Base-by-base conservation (phyloP, 352 stramenopile species). In the Phytophthora pluvialis region DNA sequence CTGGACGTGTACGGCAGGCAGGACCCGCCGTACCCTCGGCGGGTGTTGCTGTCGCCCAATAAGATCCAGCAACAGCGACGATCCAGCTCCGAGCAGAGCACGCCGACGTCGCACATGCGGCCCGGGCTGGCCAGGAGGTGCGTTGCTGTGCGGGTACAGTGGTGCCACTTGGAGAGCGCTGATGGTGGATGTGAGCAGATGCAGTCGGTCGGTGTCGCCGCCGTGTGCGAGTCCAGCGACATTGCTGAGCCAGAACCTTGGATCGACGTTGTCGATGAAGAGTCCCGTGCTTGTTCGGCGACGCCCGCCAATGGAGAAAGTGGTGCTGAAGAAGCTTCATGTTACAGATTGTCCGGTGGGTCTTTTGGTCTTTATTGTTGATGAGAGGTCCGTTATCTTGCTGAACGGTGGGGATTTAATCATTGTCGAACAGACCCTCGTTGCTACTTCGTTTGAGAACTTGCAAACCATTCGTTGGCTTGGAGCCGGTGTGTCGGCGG, bases 391-490 rank as follows among this genome's bases (percentile, higher is more conserved):
- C 11, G 15, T 29, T 42, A n/a, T 48, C 21, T 21, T 61, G 11
- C 38, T 58, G n/a, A 51, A 60, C 11, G 57, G 50, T 64, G 15
- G 29, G 9, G 21, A 2, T 21, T 43, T 39, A 26, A 21, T 44
- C 26, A 1, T 51, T 57, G 11, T 61, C 16, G 42, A 32, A 52
- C 38, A 78, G 70, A 75, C 70, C 38, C 43, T 65, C 16, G 70
- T 75, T 45, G 36, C 72, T 32, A 29, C 9, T 28, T 78, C 67
- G 28, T 89, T 88, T 59, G 78, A 90, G 21, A 67, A 81, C 6
- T 49, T 94, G 5, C 73, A 90, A 51, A 83, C 54, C 7, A 66
- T 90, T 29, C 63, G 63, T 3, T 91, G 78, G 76, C 75, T 95
- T 32, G 87, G 87, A 18, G 60, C 78, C 45, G 87, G 87, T 0